phyloP scores from a whole-genome alignment of 306 rosid genomes.

The Gynostemma pentaphyllum region DNA sequence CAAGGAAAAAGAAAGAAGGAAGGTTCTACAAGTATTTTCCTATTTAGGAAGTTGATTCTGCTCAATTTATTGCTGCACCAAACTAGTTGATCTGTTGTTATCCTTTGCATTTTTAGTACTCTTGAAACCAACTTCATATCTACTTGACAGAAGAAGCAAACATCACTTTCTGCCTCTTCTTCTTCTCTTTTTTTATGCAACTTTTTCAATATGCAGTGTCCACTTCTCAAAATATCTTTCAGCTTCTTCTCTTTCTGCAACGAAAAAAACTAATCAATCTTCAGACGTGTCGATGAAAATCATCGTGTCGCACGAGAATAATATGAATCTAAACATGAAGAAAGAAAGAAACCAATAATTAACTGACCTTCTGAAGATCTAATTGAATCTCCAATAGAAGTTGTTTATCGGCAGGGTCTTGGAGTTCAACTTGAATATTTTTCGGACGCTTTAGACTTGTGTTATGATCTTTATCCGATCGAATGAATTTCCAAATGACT shows the following conservation, averaged over 20 bases:
- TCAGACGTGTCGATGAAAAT: background rate
- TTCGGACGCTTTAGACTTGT: constrained; percentile 17
- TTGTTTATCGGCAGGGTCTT: constrained; percentile 49
- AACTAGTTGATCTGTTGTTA: constrained; percentile 70
- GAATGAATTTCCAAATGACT: constrained; percentile 53
- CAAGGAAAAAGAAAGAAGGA: constrained; percentile 79
- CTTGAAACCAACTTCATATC: constrained; percentile 81
- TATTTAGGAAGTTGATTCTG: constrained; percentile 42
- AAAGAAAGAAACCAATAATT: background rate
- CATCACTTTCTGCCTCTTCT: constrained; percentile 36
- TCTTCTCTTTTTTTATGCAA: constrained; percentile 40
- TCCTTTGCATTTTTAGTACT: constrained; percentile 69
- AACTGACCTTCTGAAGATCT: constrained; percentile 56
- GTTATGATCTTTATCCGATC: constrained; percentile 40
- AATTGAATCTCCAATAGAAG: constrained; percentile 36
- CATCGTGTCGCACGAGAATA: background rate
- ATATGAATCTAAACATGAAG: background rate
- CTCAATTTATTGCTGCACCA: constrained; percentile 79
- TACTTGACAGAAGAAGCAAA: constrained; percentile 69
- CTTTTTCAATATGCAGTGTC: constrained; percentile 66
- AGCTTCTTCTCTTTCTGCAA: constrained; percentile 75
- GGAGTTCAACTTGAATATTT: constrained; percentile 32
- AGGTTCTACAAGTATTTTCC: constrained; percentile 58
- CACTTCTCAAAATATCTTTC: constrained; percentile 44
- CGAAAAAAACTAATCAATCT: background rate